Evolutionary conservation across 164 flowering plant genomes (phyloP).

Genomic region (Houttuynia cordata): DNA sequence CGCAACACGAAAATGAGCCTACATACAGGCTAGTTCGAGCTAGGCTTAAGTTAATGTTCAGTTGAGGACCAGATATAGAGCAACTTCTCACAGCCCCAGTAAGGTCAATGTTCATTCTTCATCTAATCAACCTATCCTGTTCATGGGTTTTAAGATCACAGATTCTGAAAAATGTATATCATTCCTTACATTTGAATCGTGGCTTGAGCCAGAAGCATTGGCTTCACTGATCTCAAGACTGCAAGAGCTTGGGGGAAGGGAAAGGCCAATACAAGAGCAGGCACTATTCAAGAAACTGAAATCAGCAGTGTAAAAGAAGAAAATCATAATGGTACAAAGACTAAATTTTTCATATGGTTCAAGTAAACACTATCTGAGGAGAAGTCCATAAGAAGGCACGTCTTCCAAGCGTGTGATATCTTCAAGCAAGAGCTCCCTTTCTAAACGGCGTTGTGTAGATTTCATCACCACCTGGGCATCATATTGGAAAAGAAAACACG

Average conservation of each 20-base stretch:
- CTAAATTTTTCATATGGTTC: neutral
- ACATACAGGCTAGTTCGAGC: too few relatives aligned
- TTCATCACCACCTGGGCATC: conserved; percentile 55
- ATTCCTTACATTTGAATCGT: neutral
- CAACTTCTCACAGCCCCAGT: too few relatives aligned
- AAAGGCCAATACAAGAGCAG: neutral
- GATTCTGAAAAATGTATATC: too few relatives aligned
- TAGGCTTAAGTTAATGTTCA: too few relatives aligned
- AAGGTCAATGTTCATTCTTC: too few relatives aligned
- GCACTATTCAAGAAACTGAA: neutral
- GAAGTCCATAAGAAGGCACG: conserved; percentile 58
- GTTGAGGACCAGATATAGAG: too few relatives aligned
- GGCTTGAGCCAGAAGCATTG: neutral
- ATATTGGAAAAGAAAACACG: neutral
- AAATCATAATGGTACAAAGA: neutral
- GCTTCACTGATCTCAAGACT: neutral
- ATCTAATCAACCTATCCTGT: neutral
- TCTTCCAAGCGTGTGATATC: conserved; percentile 54
- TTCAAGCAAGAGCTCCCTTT: conserved; percentile 57
- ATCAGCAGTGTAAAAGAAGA: neutral
- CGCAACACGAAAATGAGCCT: too few relatives aligned
- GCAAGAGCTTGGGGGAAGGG: neutral
- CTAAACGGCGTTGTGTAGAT: conserved; percentile 59
- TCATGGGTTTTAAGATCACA: neutral
- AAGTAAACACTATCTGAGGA: conserved; percentile 10